phyloP scores from a whole-genome alignment of 2,329 filamentous ascomycete genomes.

The Daldinia eschscholtzii region DNA sequence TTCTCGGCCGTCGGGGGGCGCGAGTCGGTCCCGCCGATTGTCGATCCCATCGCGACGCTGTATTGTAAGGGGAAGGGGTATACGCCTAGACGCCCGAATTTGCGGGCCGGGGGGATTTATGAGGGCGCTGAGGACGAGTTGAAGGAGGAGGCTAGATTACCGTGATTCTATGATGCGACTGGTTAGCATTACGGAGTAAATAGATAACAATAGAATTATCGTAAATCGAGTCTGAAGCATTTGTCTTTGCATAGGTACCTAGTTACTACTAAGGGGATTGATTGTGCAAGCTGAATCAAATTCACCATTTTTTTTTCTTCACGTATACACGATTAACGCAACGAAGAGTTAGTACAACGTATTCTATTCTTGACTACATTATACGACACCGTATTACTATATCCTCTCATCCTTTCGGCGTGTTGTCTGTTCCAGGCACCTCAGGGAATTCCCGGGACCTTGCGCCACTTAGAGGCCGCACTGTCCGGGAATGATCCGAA shows the following conservation, averaged over 20 bases:
- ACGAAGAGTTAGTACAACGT: not conserved
- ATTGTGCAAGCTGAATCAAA: not conserved
- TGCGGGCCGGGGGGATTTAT: slow-evolving; percentile 36
- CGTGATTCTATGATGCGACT: not conserved
- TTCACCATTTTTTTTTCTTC: not conserved
- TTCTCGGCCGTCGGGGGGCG: slow-evolving; percentile 35
- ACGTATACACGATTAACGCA: not conserved
- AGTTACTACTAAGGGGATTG: not conserved
- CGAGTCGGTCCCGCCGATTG: slow-evolving; percentile 37
- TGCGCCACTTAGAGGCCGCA: not conserved
- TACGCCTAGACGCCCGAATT: slow-evolving; percentile 18
- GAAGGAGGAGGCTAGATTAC: not conserved
- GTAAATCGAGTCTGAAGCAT: not conserved
- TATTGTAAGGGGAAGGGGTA: slow-evolving; percentile 32
- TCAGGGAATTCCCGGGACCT: not conserved
- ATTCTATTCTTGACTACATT: slow-evolving; percentile 2
- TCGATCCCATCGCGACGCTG: slow-evolving; percentile 35
- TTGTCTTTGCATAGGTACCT: not conserved
- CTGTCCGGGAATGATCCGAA: not conserved
- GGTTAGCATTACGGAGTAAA: not conserved
- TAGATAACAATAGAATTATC: not conserved
- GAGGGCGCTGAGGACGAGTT: not conserved
- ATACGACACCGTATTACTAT: slow-evolving; percentile 2
- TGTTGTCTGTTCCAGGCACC: not conserved
- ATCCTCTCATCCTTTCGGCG: not conserved